phyloP scores from a whole-genome alignment of 2,329 filamentous ascomycete species.

The Talaromyces sp. region DNA sequence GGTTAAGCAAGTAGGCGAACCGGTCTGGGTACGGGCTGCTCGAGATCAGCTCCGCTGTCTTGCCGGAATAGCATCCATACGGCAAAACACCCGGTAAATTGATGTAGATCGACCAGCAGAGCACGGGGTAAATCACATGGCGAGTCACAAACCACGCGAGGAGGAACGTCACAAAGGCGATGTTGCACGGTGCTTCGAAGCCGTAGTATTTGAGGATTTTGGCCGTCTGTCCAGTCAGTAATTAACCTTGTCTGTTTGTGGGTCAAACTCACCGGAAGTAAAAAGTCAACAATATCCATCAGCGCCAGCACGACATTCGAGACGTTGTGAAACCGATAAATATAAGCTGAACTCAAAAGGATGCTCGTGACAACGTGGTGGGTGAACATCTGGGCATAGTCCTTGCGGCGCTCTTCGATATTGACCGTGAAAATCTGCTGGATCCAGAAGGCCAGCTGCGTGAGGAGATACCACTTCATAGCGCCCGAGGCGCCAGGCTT shows the following conservation, averaged over 20 bases:
- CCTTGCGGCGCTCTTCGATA: slow-evolving; percentile 89
- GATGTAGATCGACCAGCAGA: slow-evolving; percentile 76
- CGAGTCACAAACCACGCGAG: slow-evolving; percentile 76
- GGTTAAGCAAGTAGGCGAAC: slow-evolving; percentile 62
- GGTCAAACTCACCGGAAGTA: slow-evolving; percentile 64
- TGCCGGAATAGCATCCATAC: slow-evolving; percentile 64
- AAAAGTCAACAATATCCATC: slow-evolving; percentile 89
- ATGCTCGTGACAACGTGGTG: slow-evolving; percentile 87
- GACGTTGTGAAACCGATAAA: slow-evolving; percentile 79
- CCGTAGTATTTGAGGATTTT: slow-evolving; percentile 92
- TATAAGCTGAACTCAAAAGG: slow-evolving; percentile 76
- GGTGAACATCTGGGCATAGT: slow-evolving; percentile 91
- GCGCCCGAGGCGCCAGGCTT: slow-evolving; percentile 65
- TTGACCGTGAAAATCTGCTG: slow-evolving; percentile 93
- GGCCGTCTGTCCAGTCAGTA: slow-evolving; percentile 54
- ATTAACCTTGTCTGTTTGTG: not conserved
- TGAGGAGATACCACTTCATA: slow-evolving; percentile 84
- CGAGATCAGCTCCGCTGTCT: slow-evolving; percentile 27
- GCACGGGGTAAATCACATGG: slow-evolving; percentile 70
- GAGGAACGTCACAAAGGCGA: slow-evolving; percentile 80
- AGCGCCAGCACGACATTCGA: slow-evolving; percentile 83
- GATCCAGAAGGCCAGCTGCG: slow-evolving; percentile 86
- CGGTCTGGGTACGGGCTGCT: slow-evolving; percentile 34
- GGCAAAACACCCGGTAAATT: slow-evolving; percentile 58
- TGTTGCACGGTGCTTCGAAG: slow-evolving; percentile 69